Percentiles rank a stretch among this genome's conserved stretches.
phyloP scores from a whole-genome alignment of 306 rosid genomes.

The Cicer chorassanicum region DNA sequence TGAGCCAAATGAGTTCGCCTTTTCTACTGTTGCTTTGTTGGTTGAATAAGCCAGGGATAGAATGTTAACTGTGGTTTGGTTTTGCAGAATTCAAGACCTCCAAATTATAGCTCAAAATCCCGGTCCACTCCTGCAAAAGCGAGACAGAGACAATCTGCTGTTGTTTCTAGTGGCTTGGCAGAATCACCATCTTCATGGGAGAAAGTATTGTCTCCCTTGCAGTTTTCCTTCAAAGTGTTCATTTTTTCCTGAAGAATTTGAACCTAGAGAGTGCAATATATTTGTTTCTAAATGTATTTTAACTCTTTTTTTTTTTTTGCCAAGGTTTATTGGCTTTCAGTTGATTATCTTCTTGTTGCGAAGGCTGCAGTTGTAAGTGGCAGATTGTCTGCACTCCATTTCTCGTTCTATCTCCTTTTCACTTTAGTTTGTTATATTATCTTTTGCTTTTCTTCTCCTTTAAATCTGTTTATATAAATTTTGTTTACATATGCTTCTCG shows the following conservation, averaged over 20 bases:
- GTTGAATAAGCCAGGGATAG: slow-evolving; percentile 24
- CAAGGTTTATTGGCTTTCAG: slow-evolving; percentile 90
- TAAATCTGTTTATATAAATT: slow-evolving; percentile 32
- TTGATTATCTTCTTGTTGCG: slow-evolving; percentile 85
- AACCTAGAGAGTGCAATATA: slow-evolving; percentile 16
- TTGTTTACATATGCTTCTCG: slow-evolving; percentile 41
- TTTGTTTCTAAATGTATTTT: slow-evolving; percentile 31
- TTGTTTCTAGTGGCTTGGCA: slow-evolving; percentile 45
- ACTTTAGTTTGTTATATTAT: background rate
- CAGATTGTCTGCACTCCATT: slow-evolving; percentile 17
- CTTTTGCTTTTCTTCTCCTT: slow-evolving; percentile 5
- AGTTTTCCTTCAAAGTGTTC: background rate
- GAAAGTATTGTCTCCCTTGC: slow-evolving; percentile 59
- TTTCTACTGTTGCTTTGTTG: slow-evolving; percentile 14
- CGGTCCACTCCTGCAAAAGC: slow-evolving; percentile 61
- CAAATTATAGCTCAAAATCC: slow-evolving; percentile 65
- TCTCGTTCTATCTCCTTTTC: slow-evolving; percentile 15
- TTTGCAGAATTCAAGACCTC: slow-evolving; percentile 62
- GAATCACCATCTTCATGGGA: slow-evolving; percentile 65
- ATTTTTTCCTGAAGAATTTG: slow-evolving; percentile 18
- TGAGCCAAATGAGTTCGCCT: slow-evolving; percentile 4
- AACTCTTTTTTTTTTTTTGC: slow-evolving; percentile 36
- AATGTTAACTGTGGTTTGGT: slow-evolving; percentile 41
- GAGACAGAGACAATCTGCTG: slow-evolving; percentile 59
- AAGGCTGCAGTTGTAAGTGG: slow-evolving; percentile 84